Conservation (phyloP, 2,329 filamentous ascomycete species). For the Fusarium pseudoanthophilum region DNA sequence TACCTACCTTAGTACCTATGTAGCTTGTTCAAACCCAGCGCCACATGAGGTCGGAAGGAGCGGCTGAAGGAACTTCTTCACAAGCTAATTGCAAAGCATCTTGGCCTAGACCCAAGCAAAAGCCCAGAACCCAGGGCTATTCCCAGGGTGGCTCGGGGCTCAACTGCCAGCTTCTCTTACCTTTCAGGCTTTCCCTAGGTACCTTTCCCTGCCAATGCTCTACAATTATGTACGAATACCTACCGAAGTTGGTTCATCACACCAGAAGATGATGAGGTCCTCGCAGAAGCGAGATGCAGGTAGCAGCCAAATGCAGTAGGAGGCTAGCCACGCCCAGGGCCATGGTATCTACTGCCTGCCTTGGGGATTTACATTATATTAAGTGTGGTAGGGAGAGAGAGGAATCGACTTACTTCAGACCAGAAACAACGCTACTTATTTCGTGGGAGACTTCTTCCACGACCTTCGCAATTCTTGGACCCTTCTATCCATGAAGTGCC, state of each 20-base stretch:
- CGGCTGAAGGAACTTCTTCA: constrained; percentile 24
- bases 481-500: constrained; percentile 12
- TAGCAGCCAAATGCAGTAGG: constrained; percentile 1
- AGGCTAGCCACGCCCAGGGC: constrained; percentile 4
- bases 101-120: constrained; percentile 1
- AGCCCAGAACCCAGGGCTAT: neutral
- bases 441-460: constrained; percentile 1
- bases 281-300: constrained; percentile 1
- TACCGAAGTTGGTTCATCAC: neutral
- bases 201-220: neutral
- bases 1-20: neutral
- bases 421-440: constrained; percentile 1
- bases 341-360: neutral
- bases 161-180: neutral
- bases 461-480: neutral
- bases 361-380: neutral
- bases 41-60: constrained; percentile 24
- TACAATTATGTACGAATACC: neutral
- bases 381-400: neutral
- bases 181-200: neutral
- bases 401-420: neutral
- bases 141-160: constrained; percentile 2
- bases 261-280: neutral
- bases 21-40: neutral
- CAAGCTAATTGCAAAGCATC: constrained; percentile 13